Conservation (phyloP, 2,329 filamentous ascomycete genomes). For the Alternaria novae-zelandiae region DNA sequence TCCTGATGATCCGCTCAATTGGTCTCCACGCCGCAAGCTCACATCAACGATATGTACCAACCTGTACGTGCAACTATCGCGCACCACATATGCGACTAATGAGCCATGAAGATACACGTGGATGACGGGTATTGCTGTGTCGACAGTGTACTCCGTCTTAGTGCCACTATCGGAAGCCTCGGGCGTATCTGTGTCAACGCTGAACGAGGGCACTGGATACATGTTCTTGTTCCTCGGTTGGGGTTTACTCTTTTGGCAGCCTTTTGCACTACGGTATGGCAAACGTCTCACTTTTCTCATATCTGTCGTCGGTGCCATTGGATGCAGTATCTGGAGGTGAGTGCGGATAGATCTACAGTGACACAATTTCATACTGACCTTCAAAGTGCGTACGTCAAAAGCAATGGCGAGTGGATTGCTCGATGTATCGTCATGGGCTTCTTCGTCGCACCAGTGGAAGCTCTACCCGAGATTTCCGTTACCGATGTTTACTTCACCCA, state of each 20-base stretch:
- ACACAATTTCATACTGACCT: slow-evolving; percentile 1
- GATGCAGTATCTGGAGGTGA: slow-evolving; percentile 51
- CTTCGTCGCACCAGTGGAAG: slow-evolving; percentile 57
- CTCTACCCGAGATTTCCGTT: slow-evolving; percentile 56
- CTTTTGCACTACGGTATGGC: slow-evolving; percentile 61
- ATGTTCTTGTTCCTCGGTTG: slow-evolving; percentile 61
- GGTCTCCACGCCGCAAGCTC: slow-evolving; percentile 36
- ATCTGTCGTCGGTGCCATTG: slow-evolving; percentile 50
- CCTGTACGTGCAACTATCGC: slow-evolving; percentile 11
- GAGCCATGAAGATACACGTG: slow-evolving; percentile 56
- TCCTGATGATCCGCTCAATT: slow-evolving; percentile 47
- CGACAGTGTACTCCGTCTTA: slow-evolving; percentile 59
- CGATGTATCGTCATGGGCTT: slow-evolving; percentile 57
- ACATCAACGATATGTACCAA: slow-evolving; percentile 33
- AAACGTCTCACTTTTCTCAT: slow-evolving; percentile 57
- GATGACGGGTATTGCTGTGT: slow-evolving; percentile 57
- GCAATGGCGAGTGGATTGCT: slow-evolving; percentile 56
- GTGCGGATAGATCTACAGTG: neutral
- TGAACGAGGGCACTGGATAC: slow-evolving; percentile 59
- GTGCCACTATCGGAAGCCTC: slow-evolving; percentile 57
- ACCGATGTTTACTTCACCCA: slow-evolving; percentile 51
- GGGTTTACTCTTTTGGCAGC: slow-evolving; percentile 61
- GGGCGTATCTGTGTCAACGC: slow-evolving; percentile 52
- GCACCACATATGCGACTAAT: slow-evolving; percentile 1
- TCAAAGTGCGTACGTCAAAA: slow-evolving; percentile 53